Conservation (phyloP, 2,329 filamentous ascomycete genomes). For the Aureobasidium namibiae region DNA sequence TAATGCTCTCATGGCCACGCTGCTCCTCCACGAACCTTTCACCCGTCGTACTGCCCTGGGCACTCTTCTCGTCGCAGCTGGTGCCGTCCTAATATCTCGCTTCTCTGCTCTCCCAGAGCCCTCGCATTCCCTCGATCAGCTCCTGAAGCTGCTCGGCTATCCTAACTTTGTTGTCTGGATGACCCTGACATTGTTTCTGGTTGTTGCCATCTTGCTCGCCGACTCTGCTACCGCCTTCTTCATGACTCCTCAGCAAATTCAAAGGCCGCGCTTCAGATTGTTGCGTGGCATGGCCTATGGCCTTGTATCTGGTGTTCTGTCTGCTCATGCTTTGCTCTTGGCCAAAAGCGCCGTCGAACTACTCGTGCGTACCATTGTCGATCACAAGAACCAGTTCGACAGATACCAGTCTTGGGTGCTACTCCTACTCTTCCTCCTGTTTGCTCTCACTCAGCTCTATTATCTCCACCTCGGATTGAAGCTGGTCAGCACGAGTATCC, state of each 20-base stretch:
- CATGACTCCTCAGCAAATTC: conserved; percentile 24
- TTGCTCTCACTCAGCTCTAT: conserved; percentile 87
- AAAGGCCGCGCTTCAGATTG: conserved; percentile 46
- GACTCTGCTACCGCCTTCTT: conserved; percentile 34
- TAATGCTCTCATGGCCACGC: conserved; percentile 93
- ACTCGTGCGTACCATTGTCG: conserved; percentile 75
- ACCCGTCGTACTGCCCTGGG: conserved; percentile 88
- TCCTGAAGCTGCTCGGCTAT: conserved; percentile 66
- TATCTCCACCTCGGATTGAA: conserved; percentile 91
- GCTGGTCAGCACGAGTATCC: conserved; percentile 85
- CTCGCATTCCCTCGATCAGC: conserved; percentile 75
- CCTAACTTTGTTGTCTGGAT: conserved; percentile 48
- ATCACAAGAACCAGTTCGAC: conserved; percentile 85
- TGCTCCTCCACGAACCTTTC: conserved; percentile 89
- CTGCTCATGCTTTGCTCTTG: conserved; percentile 84
- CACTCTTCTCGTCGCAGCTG: conserved; percentile 76
- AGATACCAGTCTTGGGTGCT: conserved; percentile 94
- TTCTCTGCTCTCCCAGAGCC: conserved; percentile 93
- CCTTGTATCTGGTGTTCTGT: conserved; percentile 79
- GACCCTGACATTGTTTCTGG: conserved; percentile 37
- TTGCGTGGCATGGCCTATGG: conserved; percentile 81
- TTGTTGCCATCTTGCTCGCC: conserved; percentile 38
- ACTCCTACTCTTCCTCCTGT: conserved; percentile 66
- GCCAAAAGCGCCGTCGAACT: conserved; percentile 96
- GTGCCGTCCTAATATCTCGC: conserved; percentile 83